Percentiles rank a stretch among this genome's conserved stretches.
Evolutionary conservation across 108 stramenopile species (phyloP).

Genomic region (Phaeodactylum tricornutum): DNA sequence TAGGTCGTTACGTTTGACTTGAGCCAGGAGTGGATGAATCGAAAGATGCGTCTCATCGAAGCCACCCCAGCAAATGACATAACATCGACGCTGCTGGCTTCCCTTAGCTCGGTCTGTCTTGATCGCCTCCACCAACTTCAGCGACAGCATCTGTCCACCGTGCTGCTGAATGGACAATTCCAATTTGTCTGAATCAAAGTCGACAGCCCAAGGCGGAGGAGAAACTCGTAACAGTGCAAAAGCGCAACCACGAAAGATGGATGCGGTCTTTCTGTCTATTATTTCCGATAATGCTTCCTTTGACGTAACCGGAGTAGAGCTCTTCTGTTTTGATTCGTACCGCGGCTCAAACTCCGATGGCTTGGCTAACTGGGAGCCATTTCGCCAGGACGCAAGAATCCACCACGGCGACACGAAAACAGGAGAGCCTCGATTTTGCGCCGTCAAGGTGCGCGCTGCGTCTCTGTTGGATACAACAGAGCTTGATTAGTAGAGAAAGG

Average conservation of each 20-base stretch:
- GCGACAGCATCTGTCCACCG: slow-evolving; percentile 52
- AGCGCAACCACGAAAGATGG: slow-evolving; percentile 51
- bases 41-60: slow-evolving; percentile 3
- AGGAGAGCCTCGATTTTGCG: no score
- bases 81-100: not conserved
- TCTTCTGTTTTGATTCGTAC: no score
- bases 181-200: slow-evolving; percentile 32
- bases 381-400: no score
- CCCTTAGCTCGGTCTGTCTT: slow-evolving; percentile 19
- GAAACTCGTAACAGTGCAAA: slow-evolving; percentile 36
- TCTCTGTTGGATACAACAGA: no score
- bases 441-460: no score
- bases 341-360: no score
- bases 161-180: slow-evolving; percentile 30
- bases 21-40: slow-evolving; percentile 21
- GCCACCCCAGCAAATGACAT: slow-evolving; percentile 36
- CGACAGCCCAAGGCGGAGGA: slow-evolving; percentile 18
- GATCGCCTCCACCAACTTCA: slow-evolving; percentile 42
- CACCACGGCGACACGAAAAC: no score
- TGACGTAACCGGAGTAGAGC: no score
- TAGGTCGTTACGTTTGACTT: slow-evolving; percentile 26
- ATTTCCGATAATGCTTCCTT: no score
- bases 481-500: not conserved
- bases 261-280: no score
- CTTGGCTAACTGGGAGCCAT: no score